These are phyloP conservation scores for Tillandsia fasciculata DNA, from an alignment of 176 grass and related monocot species.

Conservation along the genomic window DNA sequence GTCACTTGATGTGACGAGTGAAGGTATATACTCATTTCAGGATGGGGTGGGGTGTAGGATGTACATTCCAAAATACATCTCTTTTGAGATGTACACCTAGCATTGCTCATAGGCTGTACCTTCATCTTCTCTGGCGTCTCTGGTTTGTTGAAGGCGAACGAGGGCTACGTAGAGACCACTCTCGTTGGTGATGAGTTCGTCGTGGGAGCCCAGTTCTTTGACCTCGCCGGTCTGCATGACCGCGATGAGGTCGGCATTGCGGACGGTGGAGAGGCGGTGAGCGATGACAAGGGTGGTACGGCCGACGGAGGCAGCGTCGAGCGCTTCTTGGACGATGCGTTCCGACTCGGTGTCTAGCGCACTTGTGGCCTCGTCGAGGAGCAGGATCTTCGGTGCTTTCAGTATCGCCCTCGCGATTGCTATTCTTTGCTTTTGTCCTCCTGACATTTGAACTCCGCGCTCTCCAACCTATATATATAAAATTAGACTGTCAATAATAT, in stretches of 20 bases:
- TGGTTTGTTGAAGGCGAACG: constrained; percentile 70
- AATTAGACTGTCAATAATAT: too few relatives aligned
- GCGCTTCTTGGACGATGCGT: constrained; percentile 72
- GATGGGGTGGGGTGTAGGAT: too few relatives aligned
- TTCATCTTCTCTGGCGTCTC: constrained; percentile 28
- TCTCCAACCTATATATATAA: constrained; percentile 61
- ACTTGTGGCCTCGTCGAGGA: constrained; percentile 93
- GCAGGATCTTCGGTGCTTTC: constrained; percentile 91
- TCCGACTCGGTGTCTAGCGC: constrained; percentile 90
- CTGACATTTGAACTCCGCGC: constrained; percentile 87
- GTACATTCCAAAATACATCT: too few relatives aligned
- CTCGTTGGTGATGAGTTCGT: constrained; percentile 61
- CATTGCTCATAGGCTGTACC: not conserved
- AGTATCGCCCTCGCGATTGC: constrained; percentile 89
- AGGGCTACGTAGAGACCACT: constrained; percentile 75
- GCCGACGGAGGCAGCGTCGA: constrained; percentile 73
- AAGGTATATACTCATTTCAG: too few relatives aligned
- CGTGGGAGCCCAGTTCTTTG: constrained; percentile 79
- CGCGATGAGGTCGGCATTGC: constrained; percentile 75
- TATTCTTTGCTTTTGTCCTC: constrained; percentile 96
- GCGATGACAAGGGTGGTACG: constrained; percentile 81
- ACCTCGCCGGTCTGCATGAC: constrained; percentile 79
- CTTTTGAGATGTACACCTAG: too few relatives aligned
- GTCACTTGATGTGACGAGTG: too few relatives aligned
- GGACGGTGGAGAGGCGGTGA: constrained; percentile 81